These are phyloP conservation scores for Arachnomyces sp. DNA, from an alignment of 2,329 filamentous ascomycete genomes.

Conservation along the genomic window DNA sequence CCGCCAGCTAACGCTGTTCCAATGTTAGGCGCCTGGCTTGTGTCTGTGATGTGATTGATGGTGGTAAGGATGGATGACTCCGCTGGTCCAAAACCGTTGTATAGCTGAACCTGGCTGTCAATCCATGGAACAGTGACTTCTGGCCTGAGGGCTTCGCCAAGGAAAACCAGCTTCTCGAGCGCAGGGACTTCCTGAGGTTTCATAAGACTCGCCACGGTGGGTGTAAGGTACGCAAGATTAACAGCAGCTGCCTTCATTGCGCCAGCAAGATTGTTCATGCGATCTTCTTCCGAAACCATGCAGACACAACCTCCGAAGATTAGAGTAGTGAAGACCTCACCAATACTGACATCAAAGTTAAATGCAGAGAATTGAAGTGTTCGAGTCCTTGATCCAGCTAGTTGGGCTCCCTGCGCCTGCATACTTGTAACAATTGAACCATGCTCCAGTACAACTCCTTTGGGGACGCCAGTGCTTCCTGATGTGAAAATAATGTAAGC, in stretches of 20 bases:
- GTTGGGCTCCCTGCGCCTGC: slow-evolving; percentile 36
- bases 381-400: slow-evolving; percentile 26
- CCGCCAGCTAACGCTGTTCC: slow-evolving; percentile 26
- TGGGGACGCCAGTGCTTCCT: slow-evolving; percentile 20
- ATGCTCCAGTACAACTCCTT: slow-evolving; percentile 13
- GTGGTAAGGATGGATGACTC: slow-evolving; percentile 26
- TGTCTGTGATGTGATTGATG: slow-evolving; percentile 23
- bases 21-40: slow-evolving; percentile 23
- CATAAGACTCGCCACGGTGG: slow-evolving; percentile 41
- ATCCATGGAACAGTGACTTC: slow-evolving; percentile 18
- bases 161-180: slow-evolving; percentile 28
- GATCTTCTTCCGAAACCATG: slow-evolving; percentile 33
- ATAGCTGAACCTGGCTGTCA: slow-evolving; percentile 24
- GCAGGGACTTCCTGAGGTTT: slow-evolving; percentile 28
- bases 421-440: not conserved
- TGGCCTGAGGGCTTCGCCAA: slow-evolving; percentile 19
- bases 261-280: slow-evolving; percentile 38
- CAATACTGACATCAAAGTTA: slow-evolving; percentile 83
- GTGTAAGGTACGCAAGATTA: slow-evolving; percentile 49
- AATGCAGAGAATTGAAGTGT: slow-evolving; percentile 79
- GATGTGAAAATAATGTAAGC: slow-evolving; percentile 19
- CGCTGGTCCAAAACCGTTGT: slow-evolving; percentile 29
- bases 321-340: slow-evolving; percentile 55
- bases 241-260: slow-evolving; percentile 41
- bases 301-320: slow-evolving; percentile 37